phyloP scores from a whole-genome alignment of 495 filamentous ascomycete species.

The Aspergillus nanangensis region DNA sequence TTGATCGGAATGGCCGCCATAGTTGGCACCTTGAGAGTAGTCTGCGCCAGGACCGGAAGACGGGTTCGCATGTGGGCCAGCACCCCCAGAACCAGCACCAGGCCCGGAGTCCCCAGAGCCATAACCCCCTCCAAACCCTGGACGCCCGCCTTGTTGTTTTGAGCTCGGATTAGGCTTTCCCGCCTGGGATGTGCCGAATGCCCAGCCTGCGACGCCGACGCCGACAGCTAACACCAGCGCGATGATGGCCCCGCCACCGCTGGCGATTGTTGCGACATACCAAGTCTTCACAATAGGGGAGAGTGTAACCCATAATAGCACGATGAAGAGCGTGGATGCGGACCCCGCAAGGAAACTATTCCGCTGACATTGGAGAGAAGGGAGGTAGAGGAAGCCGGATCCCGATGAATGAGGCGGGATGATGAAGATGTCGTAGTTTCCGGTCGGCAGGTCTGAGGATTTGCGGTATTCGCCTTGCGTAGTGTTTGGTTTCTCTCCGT shows the following conservation, averaged over 20 bases:
- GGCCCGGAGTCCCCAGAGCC: slow-evolving; percentile 19
- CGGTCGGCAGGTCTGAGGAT: slow-evolving; percentile 61
- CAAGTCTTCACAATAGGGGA: slow-evolving; percentile 65
- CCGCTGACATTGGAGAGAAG: slow-evolving; percentile 74
- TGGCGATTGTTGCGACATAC: slow-evolving; percentile 56
- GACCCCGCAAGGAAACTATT: slow-evolving; percentile 92
- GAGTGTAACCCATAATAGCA: slow-evolving; percentile 64
- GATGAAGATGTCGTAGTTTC: slow-evolving; percentile 96
- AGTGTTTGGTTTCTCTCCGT: slow-evolving; percentile 62
- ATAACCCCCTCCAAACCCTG: slow-evolving; percentile 17
- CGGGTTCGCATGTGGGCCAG: background rate
- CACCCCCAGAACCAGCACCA: slow-evolving; percentile 18
- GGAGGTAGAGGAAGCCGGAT: slow-evolving; percentile 88
- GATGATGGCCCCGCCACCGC: slow-evolving; percentile 59
- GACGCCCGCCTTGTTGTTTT: background rate
- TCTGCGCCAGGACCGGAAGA: slow-evolving; percentile 4
- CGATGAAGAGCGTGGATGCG: slow-evolving; percentile 60
- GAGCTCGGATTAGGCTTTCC: slow-evolving; percentile 26
- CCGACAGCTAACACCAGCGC: slow-evolving; percentile 58
- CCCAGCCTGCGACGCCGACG: slow-evolving; percentile 74
- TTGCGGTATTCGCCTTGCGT: slow-evolving; percentile 44
- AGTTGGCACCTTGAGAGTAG: slow-evolving; percentile 10
- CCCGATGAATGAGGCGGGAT: slow-evolving; percentile 92
- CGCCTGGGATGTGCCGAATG: slow-evolving; percentile 61
- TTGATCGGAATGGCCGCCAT: slow-evolving; percentile 9